These are phyloP conservation scores for Eutrema salsugineum DNA, from an alignment of 441 rosid species.

Conservation along the genomic window DNA sequence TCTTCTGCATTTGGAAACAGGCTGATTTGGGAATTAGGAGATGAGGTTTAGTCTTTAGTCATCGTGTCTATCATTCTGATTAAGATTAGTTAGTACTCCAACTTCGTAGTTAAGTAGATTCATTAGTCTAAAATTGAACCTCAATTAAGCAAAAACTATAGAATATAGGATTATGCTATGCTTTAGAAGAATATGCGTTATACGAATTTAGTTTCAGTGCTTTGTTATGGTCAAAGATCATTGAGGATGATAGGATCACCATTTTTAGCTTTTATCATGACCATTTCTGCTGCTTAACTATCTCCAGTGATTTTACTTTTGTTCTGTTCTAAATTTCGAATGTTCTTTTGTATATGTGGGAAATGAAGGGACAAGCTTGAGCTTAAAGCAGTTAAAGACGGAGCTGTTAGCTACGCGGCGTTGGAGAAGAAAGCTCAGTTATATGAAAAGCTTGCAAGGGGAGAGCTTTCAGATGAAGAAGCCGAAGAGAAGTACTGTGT, in stretches of 20 bases:
- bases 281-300: background rate
- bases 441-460: conserved; percentile 74
- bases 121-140: background rate
- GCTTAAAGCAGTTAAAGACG: conserved; percentile 78
- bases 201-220: background rate
- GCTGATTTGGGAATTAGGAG: background rate
- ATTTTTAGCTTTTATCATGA: background rate
- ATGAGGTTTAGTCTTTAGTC: background rate
- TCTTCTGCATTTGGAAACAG: background rate
- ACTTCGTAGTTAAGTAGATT: too few relatives aligned
- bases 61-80: too few relatives aligned
- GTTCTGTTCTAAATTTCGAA: background rate
- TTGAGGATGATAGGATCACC: background rate
- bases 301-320: background rate
- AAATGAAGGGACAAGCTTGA: conserved; percentile 79
- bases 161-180: background rate
- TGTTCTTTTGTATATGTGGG: conserved; percentile 1
- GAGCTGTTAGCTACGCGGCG: conserved; percentile 78
- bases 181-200: background rate
- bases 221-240: background rate
- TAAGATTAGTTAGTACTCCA: too few relatives aligned
- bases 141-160: background rate
- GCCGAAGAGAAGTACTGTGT: conserved; percentile 87
- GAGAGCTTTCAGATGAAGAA: conserved; percentile 89
- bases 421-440: conserved; percentile 85